phyloP scores from a whole-genome alignment of 1,284 basidiomycete genomes.

The Irpex sp. region DNA sequence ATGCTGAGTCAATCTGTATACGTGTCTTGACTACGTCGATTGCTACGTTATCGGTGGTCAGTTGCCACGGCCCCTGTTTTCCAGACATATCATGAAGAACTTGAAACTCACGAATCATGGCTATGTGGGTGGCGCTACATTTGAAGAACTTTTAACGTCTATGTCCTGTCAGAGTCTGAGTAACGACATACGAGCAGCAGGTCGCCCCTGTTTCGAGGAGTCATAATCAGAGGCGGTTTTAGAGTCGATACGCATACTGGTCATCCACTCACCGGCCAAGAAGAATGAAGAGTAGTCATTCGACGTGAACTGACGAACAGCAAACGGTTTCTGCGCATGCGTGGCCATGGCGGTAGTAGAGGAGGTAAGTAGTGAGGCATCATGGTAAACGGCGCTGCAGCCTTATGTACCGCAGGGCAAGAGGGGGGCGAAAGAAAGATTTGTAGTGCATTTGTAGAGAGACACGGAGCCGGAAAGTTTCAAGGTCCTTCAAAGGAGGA shows the following conservation, averaged over 20 bases:
- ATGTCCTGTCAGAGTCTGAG: slow-evolving; percentile 4
- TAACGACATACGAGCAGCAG: slow-evolving; percentile 60
- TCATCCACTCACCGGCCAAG: slow-evolving; percentile 42
- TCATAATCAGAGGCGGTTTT: neutral
- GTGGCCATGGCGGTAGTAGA: neutral
- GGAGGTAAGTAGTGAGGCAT: too few relatives aligned
- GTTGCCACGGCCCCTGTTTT: too few relatives aligned
- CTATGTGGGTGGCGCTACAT: slow-evolving; percentile 64
- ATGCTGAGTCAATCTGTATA: slow-evolving; percentile 81
- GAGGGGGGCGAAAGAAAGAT: too few relatives aligned
- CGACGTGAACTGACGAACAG: slow-evolving; percentile 44
- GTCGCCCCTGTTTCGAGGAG: slow-evolving; percentile 45
- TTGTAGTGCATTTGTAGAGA: too few relatives aligned
- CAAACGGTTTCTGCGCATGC: slow-evolving; percentile 14
- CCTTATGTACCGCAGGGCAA: too few relatives aligned
- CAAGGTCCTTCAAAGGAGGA: too few relatives aligned
- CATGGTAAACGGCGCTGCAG: too few relatives aligned
- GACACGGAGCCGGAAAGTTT: too few relatives aligned
- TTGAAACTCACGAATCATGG: slow-evolving; percentile 50
- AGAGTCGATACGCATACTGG: too few relatives aligned
- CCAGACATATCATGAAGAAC: too few relatives aligned
- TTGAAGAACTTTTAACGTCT: neutral
- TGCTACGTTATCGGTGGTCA: slow-evolving; percentile 35
- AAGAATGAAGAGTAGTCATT: slow-evolving; percentile 66
- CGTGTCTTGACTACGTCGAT: slow-evolving; percentile 92